These are phyloP conservation scores for Antitrichia curtipendula DNA, from an alignment of 225 moss, liverwort and hornwort species.

Conservation along the genomic window DNA sequence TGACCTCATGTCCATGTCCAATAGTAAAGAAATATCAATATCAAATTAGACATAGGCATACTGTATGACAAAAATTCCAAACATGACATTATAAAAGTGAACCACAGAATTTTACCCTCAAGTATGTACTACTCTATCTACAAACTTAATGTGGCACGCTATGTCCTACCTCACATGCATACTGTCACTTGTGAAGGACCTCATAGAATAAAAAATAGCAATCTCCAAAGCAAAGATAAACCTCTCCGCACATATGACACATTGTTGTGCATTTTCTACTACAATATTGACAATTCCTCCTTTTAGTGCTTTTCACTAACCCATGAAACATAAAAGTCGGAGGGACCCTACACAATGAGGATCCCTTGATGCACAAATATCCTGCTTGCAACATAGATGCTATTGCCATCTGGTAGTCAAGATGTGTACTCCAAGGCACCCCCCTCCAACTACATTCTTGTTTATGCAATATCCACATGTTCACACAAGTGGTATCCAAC, in stretches of 20 bases:
- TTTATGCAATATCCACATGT: too few species aligned
- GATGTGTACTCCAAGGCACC: too few species aligned
- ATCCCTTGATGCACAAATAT: background rate
- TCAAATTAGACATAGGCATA: too few species aligned
- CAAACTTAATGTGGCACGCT: too few species aligned
- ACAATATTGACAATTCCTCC: background rate
- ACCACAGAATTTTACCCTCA: too few species aligned
- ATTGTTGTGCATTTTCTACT: background rate
- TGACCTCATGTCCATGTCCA: too few species aligned
- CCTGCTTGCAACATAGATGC: background rate
- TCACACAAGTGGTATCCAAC: too few species aligned
- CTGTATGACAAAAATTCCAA: too few species aligned
- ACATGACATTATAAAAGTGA: too few species aligned
- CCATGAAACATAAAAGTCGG: background rate
- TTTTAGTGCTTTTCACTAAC: background rate
- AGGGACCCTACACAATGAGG: background rate
- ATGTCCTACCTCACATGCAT: background rate
- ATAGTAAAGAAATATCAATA: too few species aligned
- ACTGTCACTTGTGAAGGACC: background rate
- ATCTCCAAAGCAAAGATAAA: background rate
- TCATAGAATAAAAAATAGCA: background rate
- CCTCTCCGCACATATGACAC: background rate
- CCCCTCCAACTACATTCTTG: too few species aligned
- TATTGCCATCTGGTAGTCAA: too few species aligned
- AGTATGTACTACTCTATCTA: rapidly evolving